Percentiles rank a stretch among this genome's conserved stretches.
phyloP scores from a whole-genome alignment of 306 rosid genomes.

The Quillaja saponaria region DNA sequence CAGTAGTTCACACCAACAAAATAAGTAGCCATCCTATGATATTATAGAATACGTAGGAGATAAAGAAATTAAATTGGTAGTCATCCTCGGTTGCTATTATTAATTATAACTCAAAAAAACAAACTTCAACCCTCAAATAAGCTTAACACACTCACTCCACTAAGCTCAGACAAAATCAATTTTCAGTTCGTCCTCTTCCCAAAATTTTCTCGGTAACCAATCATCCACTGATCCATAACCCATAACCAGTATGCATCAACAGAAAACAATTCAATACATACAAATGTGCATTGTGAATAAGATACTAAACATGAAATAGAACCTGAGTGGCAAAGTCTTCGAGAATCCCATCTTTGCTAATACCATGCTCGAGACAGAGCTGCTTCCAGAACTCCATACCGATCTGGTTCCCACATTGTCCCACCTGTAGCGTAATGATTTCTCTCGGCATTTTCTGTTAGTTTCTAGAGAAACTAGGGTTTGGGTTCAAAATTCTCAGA shows the following conservation, averaged over 20 bases:
- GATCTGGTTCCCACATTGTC: conserved; percentile 99
- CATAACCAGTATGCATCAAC: no score
- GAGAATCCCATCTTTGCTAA: conserved; percentile 96
- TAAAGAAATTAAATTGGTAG: no score
- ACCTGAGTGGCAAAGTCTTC: conserved; percentile 99
- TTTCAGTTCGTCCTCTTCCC: background rate
- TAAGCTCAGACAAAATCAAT: background rate
- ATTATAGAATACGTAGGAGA: no score
- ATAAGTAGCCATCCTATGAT: no score
- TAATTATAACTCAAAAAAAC: no score
- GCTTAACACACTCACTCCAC: background rate
- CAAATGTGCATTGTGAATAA: no score
- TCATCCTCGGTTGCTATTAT: no score
- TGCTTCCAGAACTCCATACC: conserved; percentile 99
- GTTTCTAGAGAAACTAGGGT: conserved; percentile 55
- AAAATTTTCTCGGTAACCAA: conserved; percentile 17
- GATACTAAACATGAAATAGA: no score
- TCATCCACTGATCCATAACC: no score
- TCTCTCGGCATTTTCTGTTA: conserved; percentile 77
- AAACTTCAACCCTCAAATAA: no score
- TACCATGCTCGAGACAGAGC: conserved; percentile 97
- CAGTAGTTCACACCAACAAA: no score
- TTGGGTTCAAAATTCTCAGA: conserved; percentile 7
- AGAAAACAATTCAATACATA: no score
- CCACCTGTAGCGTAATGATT: conserved; percentile 94